Evolutionary conservation across 768 basidiomycete species (phyloP), one percentile per base, ranked within the genome.

Genomic region (Russula sp.): DNA sequence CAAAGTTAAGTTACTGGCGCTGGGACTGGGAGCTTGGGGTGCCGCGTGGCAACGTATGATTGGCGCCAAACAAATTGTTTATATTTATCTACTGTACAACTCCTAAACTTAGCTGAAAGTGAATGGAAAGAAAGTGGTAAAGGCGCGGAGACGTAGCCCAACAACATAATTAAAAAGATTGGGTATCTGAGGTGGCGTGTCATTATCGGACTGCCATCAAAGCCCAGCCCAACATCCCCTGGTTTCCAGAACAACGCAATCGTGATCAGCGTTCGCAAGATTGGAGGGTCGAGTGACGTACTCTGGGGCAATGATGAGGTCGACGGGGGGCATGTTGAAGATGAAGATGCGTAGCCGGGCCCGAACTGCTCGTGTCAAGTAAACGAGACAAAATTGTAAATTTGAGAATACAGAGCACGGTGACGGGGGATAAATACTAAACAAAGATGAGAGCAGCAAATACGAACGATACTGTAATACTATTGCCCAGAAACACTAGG

Each of bases 381-480:
- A 56, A 55, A 42, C 16, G 49, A 59, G 59, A 70, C 57, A 67
- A 61, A 55, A 49, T 68, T 69, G 60, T 68, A 61, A 65, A 69
- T 67, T 71, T 70, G 78, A 77, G 76, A 75, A 69, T 77, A 77
- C 61, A 73, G 66, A 73, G 63, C 66, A 61, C 69, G 60, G 69
- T 57, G 67, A 62, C 65, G 69, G 57, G 57, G 54, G 72, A 67
- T 70, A 72, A 74, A 75, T 71, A 72, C 71, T 70, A 64, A 77
- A 68, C 72, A 73, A 66, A 61, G 57, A 72, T 66, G 69, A 68
- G 71, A 78, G 77, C 73, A 76, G 66, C 74, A 73, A 74, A 71
- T 73, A 72, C 72, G 74, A 75, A 75, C 73, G 71, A n/a, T 48
- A 48, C 11, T 48, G 70, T 56, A 54, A 42, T 56, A 69, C 55